phyloP scores from a whole-genome alignment of 768 basidiomycete species.

The Leccinellum albellum region DNA sequence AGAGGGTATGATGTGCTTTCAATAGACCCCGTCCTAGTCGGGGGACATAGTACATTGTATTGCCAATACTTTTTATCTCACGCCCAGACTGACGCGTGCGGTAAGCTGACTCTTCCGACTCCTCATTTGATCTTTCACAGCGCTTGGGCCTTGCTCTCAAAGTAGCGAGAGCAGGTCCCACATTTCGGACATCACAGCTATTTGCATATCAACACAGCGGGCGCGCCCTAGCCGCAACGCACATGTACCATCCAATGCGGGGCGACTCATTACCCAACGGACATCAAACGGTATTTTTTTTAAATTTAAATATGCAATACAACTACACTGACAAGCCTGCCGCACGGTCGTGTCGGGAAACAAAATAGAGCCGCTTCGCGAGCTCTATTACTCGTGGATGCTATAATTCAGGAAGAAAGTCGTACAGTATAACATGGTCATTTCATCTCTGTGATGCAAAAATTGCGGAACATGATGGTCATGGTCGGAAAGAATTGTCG shows the following conservation, averaged over 20 bases:
- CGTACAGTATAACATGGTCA: neutral
- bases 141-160: neutral
- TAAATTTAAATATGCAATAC: too few relatives aligned
- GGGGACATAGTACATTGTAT: neutral
- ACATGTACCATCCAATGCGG: neutral
- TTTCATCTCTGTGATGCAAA: neutral
- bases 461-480: neutral
- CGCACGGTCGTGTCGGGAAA: neutral
- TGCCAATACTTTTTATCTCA: neutral
- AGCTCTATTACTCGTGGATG: neutral
- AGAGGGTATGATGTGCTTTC: neutral
- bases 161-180: neutral
- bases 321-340: neutral
- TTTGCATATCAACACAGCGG: neutral
- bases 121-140: neutral
- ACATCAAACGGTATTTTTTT: too few relatives aligned
- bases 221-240: neutral
- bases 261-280: too few relatives aligned
- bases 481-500: neutral
- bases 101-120: neutral
- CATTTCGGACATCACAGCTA: neutral
- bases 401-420: neutral
- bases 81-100: neutral
- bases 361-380: neutral
- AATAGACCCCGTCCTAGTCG: slow-evolving; percentile 1